Evolutionary conservation across 768 basidiomycete species (phyloP).

Genomic region (Boletus subparvulus): DNA sequence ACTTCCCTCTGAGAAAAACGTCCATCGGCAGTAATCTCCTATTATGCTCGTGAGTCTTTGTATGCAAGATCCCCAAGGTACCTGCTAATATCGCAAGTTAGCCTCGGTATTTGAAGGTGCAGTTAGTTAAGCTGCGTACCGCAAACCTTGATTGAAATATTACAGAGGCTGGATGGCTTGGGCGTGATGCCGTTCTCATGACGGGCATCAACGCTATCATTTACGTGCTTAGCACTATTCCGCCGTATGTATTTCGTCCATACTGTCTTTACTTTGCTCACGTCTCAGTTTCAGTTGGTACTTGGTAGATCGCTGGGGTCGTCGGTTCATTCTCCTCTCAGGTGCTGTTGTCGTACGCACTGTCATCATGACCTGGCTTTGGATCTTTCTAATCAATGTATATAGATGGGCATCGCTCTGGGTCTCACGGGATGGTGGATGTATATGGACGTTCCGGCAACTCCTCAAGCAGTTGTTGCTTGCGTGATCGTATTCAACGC

Average conservation of each 20-base stretch:
- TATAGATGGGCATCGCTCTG: slow-evolving; percentile 79
- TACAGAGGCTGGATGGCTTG: slow-evolving; percentile 92
- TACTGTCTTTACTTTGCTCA: slow-evolving; percentile 7
- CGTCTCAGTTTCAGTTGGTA: slow-evolving; percentile 66
- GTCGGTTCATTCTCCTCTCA: slow-evolving; percentile 80
- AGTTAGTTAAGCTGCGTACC: slow-evolving; percentile 4
- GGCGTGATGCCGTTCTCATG: slow-evolving; percentile 92
- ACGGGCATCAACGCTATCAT: slow-evolving; percentile 90
- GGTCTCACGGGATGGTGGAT: slow-evolving; percentile 90
- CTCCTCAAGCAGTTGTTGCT: slow-evolving; percentile 82
- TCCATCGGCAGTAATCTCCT: slow-evolving; percentile 73
- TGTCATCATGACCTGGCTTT: not conserved
- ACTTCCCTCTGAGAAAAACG: slow-evolving; percentile 5
- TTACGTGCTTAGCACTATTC: slow-evolving; percentile 76
- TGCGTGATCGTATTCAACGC: slow-evolving; percentile 94
- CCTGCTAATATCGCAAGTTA: slow-evolving; percentile 30
- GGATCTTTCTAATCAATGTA: slow-evolving; percentile 1
- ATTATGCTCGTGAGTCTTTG: slow-evolving; percentile 77
- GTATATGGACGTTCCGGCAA: slow-evolving; percentile 82
- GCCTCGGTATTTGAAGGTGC: slow-evolving; percentile 90
- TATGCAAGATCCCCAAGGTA: not conserved
- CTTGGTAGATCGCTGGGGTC: slow-evolving; percentile 88
- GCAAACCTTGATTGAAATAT: slow-evolving; percentile 7
- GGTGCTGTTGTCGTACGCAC: slow-evolving; percentile 74
- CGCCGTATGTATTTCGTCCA: slow-evolving; percentile 58